phyloP scores from a whole-genome alignment of 176 grass and related monocot species.

The Triticum dicoccoides region DNA sequence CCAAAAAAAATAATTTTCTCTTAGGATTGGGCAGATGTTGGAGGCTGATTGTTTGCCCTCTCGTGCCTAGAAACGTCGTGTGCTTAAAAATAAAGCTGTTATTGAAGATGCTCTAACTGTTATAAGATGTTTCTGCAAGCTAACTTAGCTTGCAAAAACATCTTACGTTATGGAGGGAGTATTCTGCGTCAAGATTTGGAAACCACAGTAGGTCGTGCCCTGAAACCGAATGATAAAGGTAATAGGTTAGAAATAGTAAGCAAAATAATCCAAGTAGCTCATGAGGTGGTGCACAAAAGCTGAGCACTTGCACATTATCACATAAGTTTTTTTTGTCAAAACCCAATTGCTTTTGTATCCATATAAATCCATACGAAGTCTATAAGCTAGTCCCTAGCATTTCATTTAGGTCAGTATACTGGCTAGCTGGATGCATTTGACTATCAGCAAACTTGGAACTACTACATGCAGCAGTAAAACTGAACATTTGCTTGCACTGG shows the following conservation, averaged over 20 bases:
- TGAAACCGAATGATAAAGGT: neutral
- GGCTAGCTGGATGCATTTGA: neutral
- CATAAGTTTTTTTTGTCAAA: neutral
- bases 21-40: too few species aligned
- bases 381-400: neutral
- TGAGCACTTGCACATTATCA: neutral
- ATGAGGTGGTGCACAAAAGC: neutral
- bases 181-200: constrained; percentile 26
- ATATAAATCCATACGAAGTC: neutral
- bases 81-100: too few species aligned
- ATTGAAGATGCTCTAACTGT: too few species aligned
- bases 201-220: constrained; percentile 14
- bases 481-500: neutral
- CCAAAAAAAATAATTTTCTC: too few species aligned
- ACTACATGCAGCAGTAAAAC: constrained; percentile 10
- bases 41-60: too few species aligned
- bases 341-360: neutral
- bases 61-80: too few species aligned
- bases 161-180: too few species aligned
- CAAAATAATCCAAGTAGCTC: neutral
- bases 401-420: neutral
- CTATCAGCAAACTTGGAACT: constrained; percentile 1
- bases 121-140: too few species aligned
- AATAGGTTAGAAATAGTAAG: neutral
- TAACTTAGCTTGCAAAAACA: too few species aligned